A percentile compares a stretch with the other conserved stretches of the same genome.
Evolutionary conservation across 148 eudicot species (phyloP).

Genomic region (Heliosperma pusillum): DNA sequence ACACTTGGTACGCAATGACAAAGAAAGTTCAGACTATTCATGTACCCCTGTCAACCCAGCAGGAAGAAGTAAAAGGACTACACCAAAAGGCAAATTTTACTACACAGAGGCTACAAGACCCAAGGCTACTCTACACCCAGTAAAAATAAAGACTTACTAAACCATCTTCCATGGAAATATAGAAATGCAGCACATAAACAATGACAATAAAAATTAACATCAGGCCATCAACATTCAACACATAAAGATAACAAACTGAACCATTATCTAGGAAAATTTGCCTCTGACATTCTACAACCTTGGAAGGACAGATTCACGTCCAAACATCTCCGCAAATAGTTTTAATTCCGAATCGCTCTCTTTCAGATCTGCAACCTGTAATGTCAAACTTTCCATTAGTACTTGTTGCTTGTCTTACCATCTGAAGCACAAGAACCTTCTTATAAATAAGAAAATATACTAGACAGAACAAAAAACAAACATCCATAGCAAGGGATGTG

Average conservation of each 20-base stretch:
- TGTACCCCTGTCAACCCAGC: too few relatives aligned
- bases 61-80: neutral
- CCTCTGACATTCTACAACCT: slow-evolving; percentile 43
- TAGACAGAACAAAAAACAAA: neutral
- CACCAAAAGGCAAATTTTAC: neutral
- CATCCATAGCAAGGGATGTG: neutral
- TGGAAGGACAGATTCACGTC: slow-evolving; percentile 56
- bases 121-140: neutral
- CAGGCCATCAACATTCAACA: neutral
- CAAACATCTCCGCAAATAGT: slow-evolving; percentile 71
- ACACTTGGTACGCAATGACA: neutral
- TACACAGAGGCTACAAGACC: neutral
- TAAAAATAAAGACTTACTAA: neutral
- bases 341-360: slow-evolving; percentile 57
- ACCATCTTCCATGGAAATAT: slow-evolving; percentile 5
- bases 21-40: neutral
- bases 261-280: neutral
- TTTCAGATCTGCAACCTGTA: slow-evolving; percentile 70
- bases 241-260: neutral
- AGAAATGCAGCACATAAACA: neutral
- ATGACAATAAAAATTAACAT: neutral
- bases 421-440: neutral
- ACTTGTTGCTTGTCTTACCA: neutral
- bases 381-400: slow-evolving; percentile 1
- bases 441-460: neutral